Evolutionary conservation across 371 early-diverging fungal genomes (phyloP), one percentile per base, ranked within the genome.

Genomic region (Coemansia sp.): DNA sequence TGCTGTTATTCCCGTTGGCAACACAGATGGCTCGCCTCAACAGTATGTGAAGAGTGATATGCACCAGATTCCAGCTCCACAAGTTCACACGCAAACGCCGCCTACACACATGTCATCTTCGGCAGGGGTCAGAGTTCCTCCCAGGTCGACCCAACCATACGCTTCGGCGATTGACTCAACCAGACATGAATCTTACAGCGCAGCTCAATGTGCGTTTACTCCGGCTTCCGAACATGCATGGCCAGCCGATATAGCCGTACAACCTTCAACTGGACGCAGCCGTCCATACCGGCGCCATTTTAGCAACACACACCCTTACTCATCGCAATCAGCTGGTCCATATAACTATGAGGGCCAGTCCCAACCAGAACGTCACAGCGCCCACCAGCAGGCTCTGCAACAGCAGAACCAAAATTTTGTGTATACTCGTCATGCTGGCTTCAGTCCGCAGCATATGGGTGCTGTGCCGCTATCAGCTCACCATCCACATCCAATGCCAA

Each of bases 291-390:
- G n/a, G 16, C 44, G 44, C 6, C 14, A 44, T 44, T 44, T 44
- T n/a, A 53, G 26, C 23, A 33, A 11, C 37, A 20, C 16, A 7
- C 50, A 28, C 14, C 48, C 51, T 11, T 18, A 28, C 21, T 14
- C 21, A 20, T 12, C 62, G 21, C 50, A 51, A 8, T 16, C 48
- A 4, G 21, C n/a, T 21, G 51, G 51, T 18, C 26, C 59, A 8
- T 59, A 59, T 44, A 21, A 40, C 39, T 59, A 59, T 9, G 59
- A 59, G 9, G 33, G 25, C 4, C 59, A 40, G 21, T n/a, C 44
- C n/a, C 44, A 44, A 16, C 14, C 6, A 44, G 44, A 53, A 14
- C 53, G 21, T 23, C 21, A 20, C 53, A 25, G 12, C 53, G 20
- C 51, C 9, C 51, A 53, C 25, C 53, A 53, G 53, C 53, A 53